Base-by-base conservation (phyloP, 805 yeast species). In the Debaryomyces tyrocola region DNA sequence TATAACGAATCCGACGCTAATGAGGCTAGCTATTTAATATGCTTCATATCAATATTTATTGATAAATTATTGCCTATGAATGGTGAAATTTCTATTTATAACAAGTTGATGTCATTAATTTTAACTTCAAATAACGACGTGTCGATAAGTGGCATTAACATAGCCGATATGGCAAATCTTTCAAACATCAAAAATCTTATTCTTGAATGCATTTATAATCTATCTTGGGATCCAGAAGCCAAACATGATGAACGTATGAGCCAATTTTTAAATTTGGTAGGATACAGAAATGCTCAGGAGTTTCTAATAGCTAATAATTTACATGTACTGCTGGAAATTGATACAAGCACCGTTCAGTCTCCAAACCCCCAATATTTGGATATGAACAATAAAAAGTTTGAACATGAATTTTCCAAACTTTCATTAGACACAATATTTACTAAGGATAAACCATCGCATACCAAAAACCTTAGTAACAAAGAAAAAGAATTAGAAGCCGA, bases 401-500 rank as follows among this genome's bases (percentile, higher is more conserved):
- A 39, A 12, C n/a, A n/a, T 29, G 29, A 21, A 14, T 39, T 28
- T 24, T 39, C 29, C 34, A 24, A 27, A 28, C 2, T 9, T n/a
- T 18, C 15, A 28, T 20, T 39, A 9, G 24, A 27, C n/a, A 24
- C 31, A 7, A 18, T 15, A 24, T 21, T 39, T 14, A 20, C 10
- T 10, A 28, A n/a, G 12, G 42, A 11, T 6, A 28, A 33, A 24
- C 17, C n/a, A 4, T n/a, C 35, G 27, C 28, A 15, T 15, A 12
- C 9, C 3, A 37, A 21, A 9, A 64, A 58, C 2, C 62, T 73
- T 66, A 64, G 74, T 1, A 64, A 63, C 7, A 75, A 69, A 41
- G 78, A 74, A 46, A 73, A 74, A 53, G 74, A 67, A 50, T 53
- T 52, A 6, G 78, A 74, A 49, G 78, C 78, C 2, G 79, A 74